A percentile compares a stretch with the other conserved stretches of the same genome.
These are phyloP conservation scores for Wickerhamomyces chaumierensis DNA, from an alignment of 805 yeast species.

Conservation along the genomic window DNA sequence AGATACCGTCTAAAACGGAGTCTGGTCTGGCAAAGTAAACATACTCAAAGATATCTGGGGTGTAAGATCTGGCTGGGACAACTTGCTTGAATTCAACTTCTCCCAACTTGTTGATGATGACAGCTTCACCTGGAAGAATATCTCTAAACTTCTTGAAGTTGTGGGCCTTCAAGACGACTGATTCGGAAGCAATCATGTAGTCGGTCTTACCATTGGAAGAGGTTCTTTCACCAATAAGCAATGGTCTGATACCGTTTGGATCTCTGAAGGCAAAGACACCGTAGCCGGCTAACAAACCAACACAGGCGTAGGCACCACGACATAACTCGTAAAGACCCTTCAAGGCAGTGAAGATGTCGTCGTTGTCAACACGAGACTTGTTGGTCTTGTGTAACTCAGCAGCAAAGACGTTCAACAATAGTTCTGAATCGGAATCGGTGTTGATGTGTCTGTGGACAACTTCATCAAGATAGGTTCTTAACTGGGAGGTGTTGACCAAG, in stretches of 20 bases:
- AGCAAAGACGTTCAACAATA: constrained; percentile 82
- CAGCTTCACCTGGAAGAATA: constrained; percentile 91
- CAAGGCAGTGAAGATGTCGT: constrained; percentile 79
- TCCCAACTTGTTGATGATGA: constrained; percentile 73
- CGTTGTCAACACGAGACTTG: constrained; percentile 86
- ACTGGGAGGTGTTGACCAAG: constrained; percentile 73
- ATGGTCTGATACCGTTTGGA: constrained; percentile 93
- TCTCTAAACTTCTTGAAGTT: constrained; percentile 75
- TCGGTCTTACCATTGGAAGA: constrained; percentile 59
- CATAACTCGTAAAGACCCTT: constrained; percentile 70
- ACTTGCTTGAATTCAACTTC: constrained; percentile 80
- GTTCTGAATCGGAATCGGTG: constrained; percentile 93
- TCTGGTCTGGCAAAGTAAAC: constrained; percentile 98
- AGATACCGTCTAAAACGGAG: constrained; percentile 90
- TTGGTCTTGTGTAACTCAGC: constrained; percentile 83
- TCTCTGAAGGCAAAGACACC: constrained; percentile 94
- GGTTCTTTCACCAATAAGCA: constrained; percentile 73
- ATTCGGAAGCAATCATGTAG: constrained; percentile 92
- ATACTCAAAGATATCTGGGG: constrained; percentile 95
- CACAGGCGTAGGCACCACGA: constrained; percentile 96
- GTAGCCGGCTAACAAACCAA: constrained; percentile 91
- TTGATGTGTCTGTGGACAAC: constrained; percentile 94
- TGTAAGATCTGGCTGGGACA: constrained; percentile 62
- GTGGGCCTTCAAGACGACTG: constrained; percentile 89
- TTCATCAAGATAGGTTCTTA: constrained; percentile 76